These are phyloP conservation scores for Lachancea meyersii DNA, from an alignment of 805 yeast species.

Conservation along the genomic window DNA sequence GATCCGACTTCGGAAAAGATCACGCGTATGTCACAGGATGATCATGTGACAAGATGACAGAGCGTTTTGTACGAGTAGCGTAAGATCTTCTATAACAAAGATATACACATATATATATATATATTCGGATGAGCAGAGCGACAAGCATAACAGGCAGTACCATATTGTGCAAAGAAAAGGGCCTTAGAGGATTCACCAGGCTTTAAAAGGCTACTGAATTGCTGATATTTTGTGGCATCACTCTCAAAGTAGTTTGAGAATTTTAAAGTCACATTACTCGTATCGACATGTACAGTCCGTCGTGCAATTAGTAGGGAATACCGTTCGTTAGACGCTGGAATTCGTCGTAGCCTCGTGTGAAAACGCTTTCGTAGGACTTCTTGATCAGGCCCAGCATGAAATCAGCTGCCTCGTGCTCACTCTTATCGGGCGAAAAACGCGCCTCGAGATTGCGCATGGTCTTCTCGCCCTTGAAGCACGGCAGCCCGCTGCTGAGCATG, in stretches of 20 bases:
- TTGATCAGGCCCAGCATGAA: constrained; percentile 69
- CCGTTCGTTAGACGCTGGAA: constrained; percentile 96
- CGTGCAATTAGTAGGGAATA: constrained; percentile 85
- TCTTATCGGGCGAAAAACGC: constrained; percentile 75
- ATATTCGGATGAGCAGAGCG: too few species aligned
- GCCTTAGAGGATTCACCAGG: too few species aligned
- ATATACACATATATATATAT: too few species aligned
- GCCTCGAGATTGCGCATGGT: constrained; percentile 72
- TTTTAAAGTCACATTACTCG: too few species aligned
- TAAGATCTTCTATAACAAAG: too few species aligned
- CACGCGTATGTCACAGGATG: background rate
- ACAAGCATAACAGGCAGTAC: too few species aligned
- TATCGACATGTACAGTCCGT: too few species aligned
- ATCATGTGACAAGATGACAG: background rate
- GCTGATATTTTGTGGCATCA: too few species aligned
- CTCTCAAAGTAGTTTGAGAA: too few species aligned
- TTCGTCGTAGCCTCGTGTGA: constrained; percentile 94
- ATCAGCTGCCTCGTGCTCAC: constrained; percentile 79
- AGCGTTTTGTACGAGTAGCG: too few species aligned
- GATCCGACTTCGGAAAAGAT: constrained; percentile 1
- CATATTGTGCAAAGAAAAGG: too few species aligned
- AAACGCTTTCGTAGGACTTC: constrained; percentile 78
- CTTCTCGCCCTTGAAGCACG: constrained; percentile 80
- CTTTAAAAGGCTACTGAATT: too few species aligned
- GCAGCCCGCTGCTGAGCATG: constrained; percentile 92